Evolutionary conservation across 1,139 yeast genomes (phyloP).

Genomic region (Hyphopichia fennica): DNA sequence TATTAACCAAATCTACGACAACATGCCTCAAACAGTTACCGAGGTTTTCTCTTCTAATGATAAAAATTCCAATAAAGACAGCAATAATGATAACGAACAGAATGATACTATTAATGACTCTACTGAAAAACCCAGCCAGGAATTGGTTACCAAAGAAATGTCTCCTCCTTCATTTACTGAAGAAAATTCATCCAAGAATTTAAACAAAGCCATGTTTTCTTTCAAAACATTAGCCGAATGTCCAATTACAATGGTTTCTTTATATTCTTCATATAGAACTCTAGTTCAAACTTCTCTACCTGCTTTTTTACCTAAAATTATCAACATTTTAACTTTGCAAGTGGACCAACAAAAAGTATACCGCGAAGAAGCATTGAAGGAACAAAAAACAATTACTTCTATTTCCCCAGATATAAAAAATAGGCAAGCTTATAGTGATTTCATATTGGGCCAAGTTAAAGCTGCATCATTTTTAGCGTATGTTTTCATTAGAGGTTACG

Average conservation of each 20-base stretch:
- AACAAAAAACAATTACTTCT: conserved; percentile 51
- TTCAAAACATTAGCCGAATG: conserved; percentile 94
- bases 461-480: conserved; percentile 95
- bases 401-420: conserved; percentile 70
- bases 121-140: conserved; percentile 5
- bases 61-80: conserved; percentile 10
- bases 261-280: conserved; percentile 83
- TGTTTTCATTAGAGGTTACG: conserved; percentile 81
- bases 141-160: conserved; percentile 34
- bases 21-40: conserved; percentile 74
- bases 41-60: conserved; percentile 45
- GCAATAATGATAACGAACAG: neutral
- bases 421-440: conserved; percentile 82
- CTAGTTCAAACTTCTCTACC: conserved; percentile 73
- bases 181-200: conserved; percentile 39
- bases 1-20: conserved; percentile 75
- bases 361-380: conserved; percentile 62
- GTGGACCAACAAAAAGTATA: conserved; percentile 51
- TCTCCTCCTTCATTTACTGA: conserved; percentile 37
- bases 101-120: neutral
- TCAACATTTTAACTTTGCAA: conserved; percentile 72
- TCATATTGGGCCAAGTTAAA: conserved; percentile 92
- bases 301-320: conserved; percentile 76
- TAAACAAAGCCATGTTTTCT: conserved; percentile 66
- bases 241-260: conserved; percentile 92